Base-by-base conservation (phyloP, 176 grass and related monocot genomes). In the Metroxylon sagu region DNA sequence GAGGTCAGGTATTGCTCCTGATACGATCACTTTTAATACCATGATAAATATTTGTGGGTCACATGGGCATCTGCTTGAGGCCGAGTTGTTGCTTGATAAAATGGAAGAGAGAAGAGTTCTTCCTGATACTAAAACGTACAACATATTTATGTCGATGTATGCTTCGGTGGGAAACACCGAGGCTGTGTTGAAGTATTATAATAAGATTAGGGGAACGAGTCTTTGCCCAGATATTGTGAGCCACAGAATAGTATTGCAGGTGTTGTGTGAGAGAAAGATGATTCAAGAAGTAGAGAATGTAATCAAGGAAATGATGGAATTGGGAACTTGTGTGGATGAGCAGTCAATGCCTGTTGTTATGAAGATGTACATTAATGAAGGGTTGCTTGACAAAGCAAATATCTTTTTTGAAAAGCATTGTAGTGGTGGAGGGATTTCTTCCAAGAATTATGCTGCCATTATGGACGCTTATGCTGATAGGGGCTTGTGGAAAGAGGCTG, bases 361-460 rank as follows among this genome's bases (percentile, higher is more conserved):
- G 78, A 89, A 73, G 74, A 85, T 89, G 86, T 85, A 89, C 50
- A 68, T 82, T 78, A 60, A 89, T 76, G 62, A 76, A 53, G 78
- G 86, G 71, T 65, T 85, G 75, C 74, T 85, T 49, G 50, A 80
- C 64, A 60, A 82, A 50, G 77, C 86, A 28, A 76, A 65, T 49
- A 23, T 27, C 52, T 89, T 89, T 60, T 85, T 89, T 54, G 74
- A 73, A 58, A 89, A 57, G 63, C 62, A 82, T 58, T 89, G 81
- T 29, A 74, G 66, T 59, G 64, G 61, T 50, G 48, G 39, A 49
- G 62, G 63, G 19, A 30, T 85, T 49, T 82, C 86, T 72, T 79
- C 86, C 29, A 85, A 81, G 81, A 82, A 65, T 29, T 59, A 73
- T 62, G 71, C 74, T 69, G 81, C 86, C 17, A 82, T 89, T 19